Conservation (phyloP, 768 basidiomycete genomes). For the Xerocomus brunneocitrinus region DNA sequence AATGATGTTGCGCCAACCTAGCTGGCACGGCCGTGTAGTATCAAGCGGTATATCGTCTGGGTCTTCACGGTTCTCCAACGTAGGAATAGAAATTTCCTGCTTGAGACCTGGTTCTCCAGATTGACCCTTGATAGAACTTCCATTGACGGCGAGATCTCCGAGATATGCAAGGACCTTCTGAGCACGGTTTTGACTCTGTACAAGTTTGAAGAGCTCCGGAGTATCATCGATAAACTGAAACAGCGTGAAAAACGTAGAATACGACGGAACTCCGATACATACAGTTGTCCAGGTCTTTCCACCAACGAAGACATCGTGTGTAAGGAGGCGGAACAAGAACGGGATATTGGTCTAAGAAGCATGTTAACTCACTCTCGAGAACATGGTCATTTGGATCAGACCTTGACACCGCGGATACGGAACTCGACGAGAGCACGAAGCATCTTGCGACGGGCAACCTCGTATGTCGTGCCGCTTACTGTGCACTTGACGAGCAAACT, state of each 20-base stretch:
- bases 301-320: constrained; percentile 92
- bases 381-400: constrained; percentile 16
- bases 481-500: constrained; percentile 95
- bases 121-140: constrained; percentile 97
- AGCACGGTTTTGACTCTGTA: constrained; percentile 96
- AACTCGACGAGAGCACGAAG: constrained; percentile 99
- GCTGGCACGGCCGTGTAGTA: constrained; percentile 73
- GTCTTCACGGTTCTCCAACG: constrained; percentile 72
- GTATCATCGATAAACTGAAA: constrained; percentile 97
- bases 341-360: constrained; percentile 87
- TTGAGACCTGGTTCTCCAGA: constrained; percentile 91
- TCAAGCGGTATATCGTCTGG: constrained; percentile 73
- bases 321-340: constrained; percentile 96
- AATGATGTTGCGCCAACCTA: constrained; percentile 98
- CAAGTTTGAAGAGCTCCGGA: constrained; percentile 98
- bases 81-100: constrained; percentile 80
- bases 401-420: constrained; percentile 98
- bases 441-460: constrained; percentile 98
- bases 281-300: constrained; percentile 99
- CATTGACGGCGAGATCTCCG: constrained; percentile 96
- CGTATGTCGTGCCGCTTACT: constrained; percentile 95
- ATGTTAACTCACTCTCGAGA: background rate
- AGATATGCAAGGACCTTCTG: constrained; percentile 96
- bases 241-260: constrained; percentile 6
- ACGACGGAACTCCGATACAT: constrained; percentile 18